Conservation (phyloP, 2,329 filamentous ascomycete species). For the Ceratocystis albifundus region DNA sequence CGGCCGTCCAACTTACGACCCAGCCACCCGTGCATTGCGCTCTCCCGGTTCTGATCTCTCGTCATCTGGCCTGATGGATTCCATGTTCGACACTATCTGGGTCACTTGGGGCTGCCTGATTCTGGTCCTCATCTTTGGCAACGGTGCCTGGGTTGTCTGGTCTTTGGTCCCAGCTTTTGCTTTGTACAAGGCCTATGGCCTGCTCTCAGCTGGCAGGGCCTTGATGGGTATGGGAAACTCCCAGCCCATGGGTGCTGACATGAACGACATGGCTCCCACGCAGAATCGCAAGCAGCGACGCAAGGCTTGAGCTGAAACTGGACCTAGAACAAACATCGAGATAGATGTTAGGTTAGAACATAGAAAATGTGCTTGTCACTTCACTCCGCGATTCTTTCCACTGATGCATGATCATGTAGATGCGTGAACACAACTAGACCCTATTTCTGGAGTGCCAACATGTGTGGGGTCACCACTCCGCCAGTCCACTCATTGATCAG, state of each 20-base stretch:
- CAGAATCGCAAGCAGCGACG: conserved; percentile 46
- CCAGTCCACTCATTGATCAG: conserved; percentile 43
- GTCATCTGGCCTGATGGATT: conserved; percentile 81
- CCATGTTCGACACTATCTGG: conserved; percentile 95
- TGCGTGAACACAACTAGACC: conserved; percentile 5
- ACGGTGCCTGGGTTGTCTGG: conserved; percentile 56
- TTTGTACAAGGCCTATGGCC: conserved; percentile 41
- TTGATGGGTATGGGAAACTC: conserved; percentile 33
- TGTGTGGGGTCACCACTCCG: conserved; percentile 12
- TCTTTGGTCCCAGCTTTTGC: conserved; percentile 45
- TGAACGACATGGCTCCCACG: conserved; percentile 28
- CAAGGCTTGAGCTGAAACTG: conserved; percentile 34
- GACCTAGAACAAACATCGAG: background rate
- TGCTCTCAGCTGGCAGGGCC: conserved; percentile 44
- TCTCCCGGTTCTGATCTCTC: conserved; percentile 77
- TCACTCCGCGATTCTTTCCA: background rate
- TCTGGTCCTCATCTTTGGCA: conserved; percentile 65
- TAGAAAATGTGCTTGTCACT: background rate
- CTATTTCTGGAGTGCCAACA: conserved; percentile 8
- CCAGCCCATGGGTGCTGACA: conserved; percentile 25
- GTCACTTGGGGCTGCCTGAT: conserved; percentile 75
- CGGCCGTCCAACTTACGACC: conserved; percentile 63
- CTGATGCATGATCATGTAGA: background rate
- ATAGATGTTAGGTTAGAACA: background rate
- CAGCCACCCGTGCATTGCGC: conserved; percentile 54